These are phyloP conservation scores for Pseudogymnoascus sp. DNA, from an alignment of 2,329 filamentous ascomycete genomes.

Conservation along the genomic window DNA sequence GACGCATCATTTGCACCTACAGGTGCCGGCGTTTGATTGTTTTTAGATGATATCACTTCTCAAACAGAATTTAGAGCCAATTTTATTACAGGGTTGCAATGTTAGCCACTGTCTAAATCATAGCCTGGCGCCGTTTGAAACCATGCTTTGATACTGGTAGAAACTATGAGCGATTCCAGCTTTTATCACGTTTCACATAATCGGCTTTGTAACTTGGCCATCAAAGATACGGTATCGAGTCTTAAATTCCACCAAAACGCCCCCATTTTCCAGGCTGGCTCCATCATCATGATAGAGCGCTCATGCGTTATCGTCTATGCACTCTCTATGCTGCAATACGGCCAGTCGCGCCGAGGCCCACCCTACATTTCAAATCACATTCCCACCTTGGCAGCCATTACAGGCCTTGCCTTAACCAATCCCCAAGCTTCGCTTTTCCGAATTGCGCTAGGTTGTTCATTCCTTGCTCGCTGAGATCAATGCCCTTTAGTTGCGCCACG, in stretches of 20 bases:
- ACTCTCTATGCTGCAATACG: background rate
- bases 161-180: background rate
- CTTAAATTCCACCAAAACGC: constrained; percentile 11
- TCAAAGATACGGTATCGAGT: constrained; percentile 4
- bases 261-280: constrained; percentile 6
- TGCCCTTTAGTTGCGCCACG: constrained; percentile 78
- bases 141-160: background rate
- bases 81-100: background rate
- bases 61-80: background rate
- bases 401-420: constrained; percentile 80
- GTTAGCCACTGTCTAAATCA: background rate
- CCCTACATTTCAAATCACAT: constrained; percentile 22
- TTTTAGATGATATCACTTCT: background rate
- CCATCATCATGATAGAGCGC: background rate
- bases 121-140: background rate
- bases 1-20: background rate
- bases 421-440: constrained; percentile 83
- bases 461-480: constrained; percentile 92
- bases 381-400: constrained; percentile 33
- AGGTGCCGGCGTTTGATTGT: background rate
- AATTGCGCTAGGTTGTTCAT: constrained; percentile 91
- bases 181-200: background rate
- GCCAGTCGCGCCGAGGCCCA: background rate
- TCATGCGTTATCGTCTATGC: constrained; percentile 5
- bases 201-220: background rate